Evolutionary conservation across 345 rosid genomes (phyloP).

Genomic region (Brassica napus): DNA sequence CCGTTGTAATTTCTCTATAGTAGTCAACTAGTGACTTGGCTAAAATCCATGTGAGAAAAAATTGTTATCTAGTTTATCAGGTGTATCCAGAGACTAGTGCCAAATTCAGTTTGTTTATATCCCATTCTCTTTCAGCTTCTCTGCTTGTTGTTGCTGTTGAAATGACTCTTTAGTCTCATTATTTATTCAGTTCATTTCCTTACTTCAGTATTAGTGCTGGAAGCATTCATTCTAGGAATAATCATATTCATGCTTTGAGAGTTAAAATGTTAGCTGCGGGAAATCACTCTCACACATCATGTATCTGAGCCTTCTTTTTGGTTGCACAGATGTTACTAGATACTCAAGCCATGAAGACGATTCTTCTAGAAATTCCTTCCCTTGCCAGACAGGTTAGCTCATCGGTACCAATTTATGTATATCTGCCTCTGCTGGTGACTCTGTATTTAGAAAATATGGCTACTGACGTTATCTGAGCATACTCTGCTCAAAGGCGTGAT

Average conservation of each 20-base stretch:
- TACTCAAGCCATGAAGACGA: conserved; percentile 95
- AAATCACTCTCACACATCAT: conserved; percentile 3
- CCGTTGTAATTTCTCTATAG: conserved; percentile 1
- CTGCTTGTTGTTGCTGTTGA: not conserved
- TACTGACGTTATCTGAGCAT: not conserved
- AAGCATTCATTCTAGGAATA: not conserved
- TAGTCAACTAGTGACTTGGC: conserved; percentile 20
- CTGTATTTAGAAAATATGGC: not conserved
- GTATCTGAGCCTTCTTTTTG: conserved; percentile 11
- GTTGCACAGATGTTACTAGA: conserved; percentile 88
- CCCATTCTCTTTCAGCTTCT: not conserved
- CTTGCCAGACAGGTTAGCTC: conserved; percentile 86
- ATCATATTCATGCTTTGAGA: not conserved
- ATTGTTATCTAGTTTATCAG: not conserved
- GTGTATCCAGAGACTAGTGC: not conserved
- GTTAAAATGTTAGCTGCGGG: not conserved
- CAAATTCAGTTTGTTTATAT: conserved; percentile 11
- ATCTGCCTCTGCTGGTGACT: not conserved
- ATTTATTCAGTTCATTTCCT: not conserved
- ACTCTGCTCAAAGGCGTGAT: not conserved
- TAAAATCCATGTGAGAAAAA: not conserved
- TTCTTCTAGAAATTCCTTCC: conserved; percentile 90
- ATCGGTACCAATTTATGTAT: conserved; percentile 17
- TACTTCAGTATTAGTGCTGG: not conserved
- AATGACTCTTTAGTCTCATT: not conserved